These are phyloP conservation scores for Penicillium daleae DNA, from an alignment of 495 filamentous ascomycete genomes.

Conservation along the genomic window DNA sequence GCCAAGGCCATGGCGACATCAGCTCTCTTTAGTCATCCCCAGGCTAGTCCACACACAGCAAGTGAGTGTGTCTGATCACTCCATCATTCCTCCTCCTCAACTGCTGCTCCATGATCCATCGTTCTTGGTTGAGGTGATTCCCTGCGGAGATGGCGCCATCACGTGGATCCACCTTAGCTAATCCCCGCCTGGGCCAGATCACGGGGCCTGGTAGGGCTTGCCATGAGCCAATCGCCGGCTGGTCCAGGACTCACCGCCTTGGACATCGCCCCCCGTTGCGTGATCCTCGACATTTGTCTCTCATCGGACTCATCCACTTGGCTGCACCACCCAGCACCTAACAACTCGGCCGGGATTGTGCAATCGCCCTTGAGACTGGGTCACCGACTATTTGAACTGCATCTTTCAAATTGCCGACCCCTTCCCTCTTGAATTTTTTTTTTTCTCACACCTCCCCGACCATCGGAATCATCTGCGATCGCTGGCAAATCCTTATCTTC, in stretches of 20 bases:
- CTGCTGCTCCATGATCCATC: too few species aligned
- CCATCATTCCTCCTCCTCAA: not conserved
- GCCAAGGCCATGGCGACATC: not conserved
- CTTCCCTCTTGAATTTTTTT: not conserved
- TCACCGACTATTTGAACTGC: conserved; percentile 8
- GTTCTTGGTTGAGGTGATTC: conserved; percentile 16
- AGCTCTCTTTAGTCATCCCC: not conserved
- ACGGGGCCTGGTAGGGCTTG: conserved; percentile 6
- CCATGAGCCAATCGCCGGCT: conserved; percentile 9
- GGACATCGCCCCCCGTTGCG: conserved; percentile 15
- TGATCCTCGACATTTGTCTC: conserved; percentile 22
- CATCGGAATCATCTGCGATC: not conserved
- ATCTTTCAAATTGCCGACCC: not conserved
- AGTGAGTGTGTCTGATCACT: not conserved
- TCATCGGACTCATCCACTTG: conserved; percentile 5
- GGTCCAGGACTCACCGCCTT: conserved; percentile 11
- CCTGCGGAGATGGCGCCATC: conserved; percentile 31
- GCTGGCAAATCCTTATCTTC: conserved; percentile 6
- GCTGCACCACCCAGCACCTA: not conserved
- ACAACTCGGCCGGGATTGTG: conserved; percentile 2
- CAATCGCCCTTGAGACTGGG: conserved; percentile 8
- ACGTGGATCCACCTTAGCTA: conserved; percentile 21
- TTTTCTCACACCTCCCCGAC: not conserved
- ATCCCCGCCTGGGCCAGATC: not conserved
- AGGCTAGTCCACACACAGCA: not conserved